These are phyloP conservation scores for Mycena venus DNA, from an alignment of 768 basidiomycete genomes.

Conservation along the genomic window DNA sequence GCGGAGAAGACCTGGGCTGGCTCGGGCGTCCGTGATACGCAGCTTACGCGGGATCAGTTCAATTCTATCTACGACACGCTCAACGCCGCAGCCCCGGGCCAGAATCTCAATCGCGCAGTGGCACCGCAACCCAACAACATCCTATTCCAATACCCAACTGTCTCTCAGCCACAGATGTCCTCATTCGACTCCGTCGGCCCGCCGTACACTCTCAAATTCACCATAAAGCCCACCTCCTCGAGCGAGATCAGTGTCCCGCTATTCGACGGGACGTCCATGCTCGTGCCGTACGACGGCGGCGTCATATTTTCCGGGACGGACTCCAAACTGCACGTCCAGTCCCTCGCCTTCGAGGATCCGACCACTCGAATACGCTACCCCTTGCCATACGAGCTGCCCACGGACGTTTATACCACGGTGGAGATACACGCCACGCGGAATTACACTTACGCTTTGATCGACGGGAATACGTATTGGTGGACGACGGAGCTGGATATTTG, in stretches of 20 bases:
- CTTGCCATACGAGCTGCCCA: conserved; percentile 45
- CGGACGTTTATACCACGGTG: conserved; percentile 48
- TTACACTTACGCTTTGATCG: conserved; percentile 49
- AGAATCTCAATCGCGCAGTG: conserved; percentile 59
- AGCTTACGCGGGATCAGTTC: conserved; percentile 52
- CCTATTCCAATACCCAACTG: conserved; percentile 43
- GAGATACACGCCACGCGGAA: conserved; percentile 52
- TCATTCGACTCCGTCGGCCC: conserved; percentile 55
- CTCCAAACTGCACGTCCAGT: conserved; percentile 49
- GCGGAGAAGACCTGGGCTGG: conserved; percentile 61
- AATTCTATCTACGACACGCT: conserved; percentile 49
- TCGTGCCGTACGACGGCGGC: conserved; percentile 29
- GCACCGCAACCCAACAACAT: conserved; percentile 40
- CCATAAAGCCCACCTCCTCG: conserved; percentile 44
- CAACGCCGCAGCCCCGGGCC: conserved; percentile 55
- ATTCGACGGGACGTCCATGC: conserved; percentile 19
- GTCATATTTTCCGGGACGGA: conserved; percentile 52
- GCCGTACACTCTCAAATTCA: conserved; percentile 57
- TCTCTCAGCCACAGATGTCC: conserved; percentile 42
- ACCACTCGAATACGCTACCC: conserved; percentile 48
- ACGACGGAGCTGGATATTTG: conserved; percentile 54
- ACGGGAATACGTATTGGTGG: conserved; percentile 48
- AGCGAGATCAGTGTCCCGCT: conserved; percentile 5
- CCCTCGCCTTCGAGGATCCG: conserved; percentile 55
- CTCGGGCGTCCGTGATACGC: conserved; percentile 48